Percentiles rank a stretch among this genome's conserved stretches.
Evolutionary conservation across 2,329 filamentous ascomycete genomes (phyloP).

Genomic region (Colletotrichum sp.): DNA sequence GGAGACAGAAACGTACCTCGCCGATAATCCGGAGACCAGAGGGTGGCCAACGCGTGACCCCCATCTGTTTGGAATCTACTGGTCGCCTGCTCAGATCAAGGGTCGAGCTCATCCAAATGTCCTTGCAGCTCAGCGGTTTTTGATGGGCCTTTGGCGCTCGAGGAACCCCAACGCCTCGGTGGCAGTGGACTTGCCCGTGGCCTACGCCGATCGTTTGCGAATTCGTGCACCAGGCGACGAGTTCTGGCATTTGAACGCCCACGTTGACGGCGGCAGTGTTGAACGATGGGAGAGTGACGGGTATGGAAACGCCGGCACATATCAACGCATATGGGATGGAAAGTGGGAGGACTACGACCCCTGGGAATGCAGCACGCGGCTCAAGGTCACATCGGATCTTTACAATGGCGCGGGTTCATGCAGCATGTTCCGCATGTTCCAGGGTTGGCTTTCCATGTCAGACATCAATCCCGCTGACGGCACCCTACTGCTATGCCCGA

Average conservation of each 20-base stretch:
- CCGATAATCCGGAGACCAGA: conserved; percentile 46
- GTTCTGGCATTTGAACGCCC: conserved; percentile 61
- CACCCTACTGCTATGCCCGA: conserved; percentile 75
- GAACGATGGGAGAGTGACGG: conserved; percentile 76
- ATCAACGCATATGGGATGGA: conserved; percentile 58
- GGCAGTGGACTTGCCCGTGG: conserved; percentile 65
- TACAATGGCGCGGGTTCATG: conserved; percentile 64
- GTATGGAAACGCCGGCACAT: conserved; percentile 64
- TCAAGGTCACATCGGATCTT: conserved; percentile 58
- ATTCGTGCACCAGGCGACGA: conserved; percentile 64
- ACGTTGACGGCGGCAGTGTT: conserved; percentile 73
- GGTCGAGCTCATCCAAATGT: conserved; percentile 71
- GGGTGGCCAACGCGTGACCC: conserved; percentile 31
- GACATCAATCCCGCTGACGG: conserved; percentile 70
- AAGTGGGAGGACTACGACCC: conserved; percentile 62
- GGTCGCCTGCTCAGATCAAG: conserved; percentile 72
- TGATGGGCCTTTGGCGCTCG: conserved; percentile 70
- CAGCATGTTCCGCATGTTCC: conserved; percentile 65
- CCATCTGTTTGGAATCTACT: conserved; percentile 47
- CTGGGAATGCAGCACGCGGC: conserved; percentile 59
- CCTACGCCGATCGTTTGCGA: conserved; percentile 73
- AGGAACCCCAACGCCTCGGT: conserved; percentile 63
- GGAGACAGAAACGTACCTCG: conserved; percentile 54
- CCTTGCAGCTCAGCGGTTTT: conserved; percentile 67
- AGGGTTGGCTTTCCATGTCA: conserved; percentile 60